Conservation (phyloP, 257 asterid genomes). For the Solanum peruvianum region DNA sequence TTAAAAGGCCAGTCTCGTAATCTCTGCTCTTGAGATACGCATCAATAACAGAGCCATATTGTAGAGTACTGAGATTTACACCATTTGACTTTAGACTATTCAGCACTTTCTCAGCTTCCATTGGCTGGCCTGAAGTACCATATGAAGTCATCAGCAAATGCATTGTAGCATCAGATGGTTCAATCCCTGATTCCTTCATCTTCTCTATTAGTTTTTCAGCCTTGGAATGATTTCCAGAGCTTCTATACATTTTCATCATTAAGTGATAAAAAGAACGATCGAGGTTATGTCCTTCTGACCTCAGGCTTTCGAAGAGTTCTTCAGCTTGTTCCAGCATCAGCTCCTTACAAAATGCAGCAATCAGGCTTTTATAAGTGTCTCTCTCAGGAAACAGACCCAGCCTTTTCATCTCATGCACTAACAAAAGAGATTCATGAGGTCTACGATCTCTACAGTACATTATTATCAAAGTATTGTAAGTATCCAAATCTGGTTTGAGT, state of each 20-base stretch:
- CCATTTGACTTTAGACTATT: slow-evolving; percentile 51
- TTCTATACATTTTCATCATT: slow-evolving; percentile 96
- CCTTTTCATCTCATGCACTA: slow-evolving; percentile 62
- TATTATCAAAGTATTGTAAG: slow-evolving; percentile 62
- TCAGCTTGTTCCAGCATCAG: slow-evolving; percentile 81
- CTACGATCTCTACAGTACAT: slow-evolving; percentile 92
- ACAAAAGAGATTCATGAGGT: slow-evolving; percentile 61
- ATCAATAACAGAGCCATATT: slow-evolving; percentile 77
- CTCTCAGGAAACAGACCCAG: slow-evolving; percentile 42
- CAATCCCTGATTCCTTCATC: slow-evolving; percentile 88
- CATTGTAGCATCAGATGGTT: slow-evolving; percentile 84
- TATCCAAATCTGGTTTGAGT: slow-evolving; percentile 67
- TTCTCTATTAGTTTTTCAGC: slow-evolving; percentile 62
- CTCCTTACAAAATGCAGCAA: slow-evolving; percentile 74
- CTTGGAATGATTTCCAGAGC: slow-evolving; percentile 49
- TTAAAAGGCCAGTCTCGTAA: slow-evolving; percentile 49
- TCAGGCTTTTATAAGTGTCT: slow-evolving; percentile 82
- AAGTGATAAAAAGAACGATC: slow-evolving; percentile 85
- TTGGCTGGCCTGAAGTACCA: slow-evolving; percentile 88
- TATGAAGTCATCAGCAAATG: slow-evolving; percentile 91
- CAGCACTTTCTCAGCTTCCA: slow-evolving; percentile 85
- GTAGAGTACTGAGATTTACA: slow-evolving; percentile 47
- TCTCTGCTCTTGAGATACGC: slow-evolving; percentile 88
- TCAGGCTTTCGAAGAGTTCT: slow-evolving; percentile 57
- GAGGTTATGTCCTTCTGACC: slow-evolving; percentile 44